Conservation (phyloP, 495 filamentous ascomycete species). For the Parmelia sp. region DNA sequence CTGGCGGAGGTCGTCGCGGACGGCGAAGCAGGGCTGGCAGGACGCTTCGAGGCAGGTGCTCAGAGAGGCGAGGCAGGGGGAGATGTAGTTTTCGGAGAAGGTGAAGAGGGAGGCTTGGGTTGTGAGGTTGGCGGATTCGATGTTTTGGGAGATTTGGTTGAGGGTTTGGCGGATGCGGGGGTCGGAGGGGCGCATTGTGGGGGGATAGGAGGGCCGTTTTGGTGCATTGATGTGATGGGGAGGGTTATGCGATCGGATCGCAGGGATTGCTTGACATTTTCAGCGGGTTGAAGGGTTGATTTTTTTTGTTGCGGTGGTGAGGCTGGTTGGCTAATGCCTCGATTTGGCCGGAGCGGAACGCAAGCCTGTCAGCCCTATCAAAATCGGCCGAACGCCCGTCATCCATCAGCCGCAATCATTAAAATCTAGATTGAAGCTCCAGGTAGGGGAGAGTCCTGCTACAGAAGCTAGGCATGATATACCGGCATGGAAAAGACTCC, state of each 20-base stretch:
- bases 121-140: slow-evolving; percentile 86
- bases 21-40: slow-evolving; percentile 62
- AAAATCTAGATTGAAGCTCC: too few relatives aligned
- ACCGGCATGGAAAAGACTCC: too few relatives aligned
- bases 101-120: slow-evolving; percentile 84
- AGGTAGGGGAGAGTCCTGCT: too few relatives aligned
- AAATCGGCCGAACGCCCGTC: too few relatives aligned
- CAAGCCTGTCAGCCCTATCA: neutral
- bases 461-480: too few relatives aligned
- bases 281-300: neutral
- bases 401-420: too few relatives aligned
- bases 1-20: slow-evolving; percentile 9
- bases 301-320: neutral
- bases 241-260: neutral
- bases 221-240: neutral
- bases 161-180: slow-evolving; percentile 89
- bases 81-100: slow-evolving; percentile 78
- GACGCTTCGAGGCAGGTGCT: slow-evolving; percentile 61
- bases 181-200: slow-evolving; percentile 62
- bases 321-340: neutral
- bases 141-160: slow-evolving; percentile 86
- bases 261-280: neutral
- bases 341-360: neutral
- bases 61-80: slow-evolving; percentile 68
- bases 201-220: neutral